Evolutionary conservation across 768 basidiomycete genomes (phyloP).

Genomic region (Naematelia aurantialba): DNA sequence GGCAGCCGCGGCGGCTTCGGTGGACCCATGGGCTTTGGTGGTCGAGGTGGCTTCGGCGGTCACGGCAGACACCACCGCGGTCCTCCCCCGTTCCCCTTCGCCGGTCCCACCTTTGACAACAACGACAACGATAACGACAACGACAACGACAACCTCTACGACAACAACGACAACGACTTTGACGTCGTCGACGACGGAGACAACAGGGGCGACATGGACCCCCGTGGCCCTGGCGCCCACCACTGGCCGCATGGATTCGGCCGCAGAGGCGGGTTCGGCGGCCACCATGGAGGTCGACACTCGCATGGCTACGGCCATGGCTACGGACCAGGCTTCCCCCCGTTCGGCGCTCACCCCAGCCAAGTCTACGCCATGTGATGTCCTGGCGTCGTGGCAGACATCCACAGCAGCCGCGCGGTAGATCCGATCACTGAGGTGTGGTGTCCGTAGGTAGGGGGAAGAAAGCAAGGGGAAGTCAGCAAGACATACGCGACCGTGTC

Average conservation of each 20-base stretch:
- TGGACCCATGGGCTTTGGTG: background rate
- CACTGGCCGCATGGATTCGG: background rate
- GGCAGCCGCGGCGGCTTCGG: background rate
- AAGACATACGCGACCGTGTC: too few species aligned
- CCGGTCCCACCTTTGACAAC: too few species aligned
- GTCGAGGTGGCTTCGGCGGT: background rate
- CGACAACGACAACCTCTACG: too few species aligned
- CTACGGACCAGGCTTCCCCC: background rate
- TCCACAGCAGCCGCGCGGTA: too few species aligned
- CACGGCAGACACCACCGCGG: background rate
- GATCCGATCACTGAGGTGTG: too few species aligned
- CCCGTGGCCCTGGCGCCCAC: background rate
- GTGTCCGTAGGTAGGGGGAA: too few species aligned
- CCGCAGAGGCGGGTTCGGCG: background rate
- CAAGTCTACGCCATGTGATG: background rate
- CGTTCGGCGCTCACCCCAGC: background rate
- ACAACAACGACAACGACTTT: too few species aligned
- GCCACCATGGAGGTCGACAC: background rate
- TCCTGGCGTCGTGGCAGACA: background rate
- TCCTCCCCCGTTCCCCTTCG: background rate
- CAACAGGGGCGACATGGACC: background rate
- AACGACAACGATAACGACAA: too few species aligned
- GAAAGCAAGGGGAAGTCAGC: too few species aligned
- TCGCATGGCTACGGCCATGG: background rate
- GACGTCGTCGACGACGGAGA: too few species aligned